Conservation (phyloP, 495 filamentous ascomycete species). For the Parachaetomium inaequale region DNA sequence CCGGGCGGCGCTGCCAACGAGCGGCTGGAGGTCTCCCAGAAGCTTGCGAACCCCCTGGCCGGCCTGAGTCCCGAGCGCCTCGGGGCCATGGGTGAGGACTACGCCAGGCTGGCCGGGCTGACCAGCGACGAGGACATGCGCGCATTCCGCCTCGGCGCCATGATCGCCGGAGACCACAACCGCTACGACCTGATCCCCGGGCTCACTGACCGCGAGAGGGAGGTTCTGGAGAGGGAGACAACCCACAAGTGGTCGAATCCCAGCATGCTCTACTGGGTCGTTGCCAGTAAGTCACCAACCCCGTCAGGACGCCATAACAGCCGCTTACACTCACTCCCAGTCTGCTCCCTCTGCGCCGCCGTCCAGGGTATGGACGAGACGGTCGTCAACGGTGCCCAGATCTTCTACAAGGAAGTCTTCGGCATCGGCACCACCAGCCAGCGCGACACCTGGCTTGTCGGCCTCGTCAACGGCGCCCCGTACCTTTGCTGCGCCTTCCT, state of each 20-base stretch:
- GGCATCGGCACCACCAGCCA: conserved; percentile 47
- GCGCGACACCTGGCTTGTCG: conserved; percentile 49
- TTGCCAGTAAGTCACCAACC: conserved; percentile 45
- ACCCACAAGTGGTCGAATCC: conserved; percentile 73
- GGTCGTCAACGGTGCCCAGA: conserved; percentile 69
- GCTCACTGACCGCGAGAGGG: conserved; percentile 54
- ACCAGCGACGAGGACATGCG: conserved; percentile 61
- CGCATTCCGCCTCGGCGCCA: conserved; percentile 69
- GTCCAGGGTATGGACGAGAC: conserved; percentile 73
- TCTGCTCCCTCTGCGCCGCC: conserved; percentile 68
- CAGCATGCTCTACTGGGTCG: conserved; percentile 59
- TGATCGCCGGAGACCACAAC: conserved; percentile 49
- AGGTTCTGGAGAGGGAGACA: conserved; percentile 59
- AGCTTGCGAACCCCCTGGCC: conserved; percentile 66
- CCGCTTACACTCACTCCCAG: background rate
- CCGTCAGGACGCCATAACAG: too few species aligned
- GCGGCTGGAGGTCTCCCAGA: conserved; percentile 33
- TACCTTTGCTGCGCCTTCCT: conserved; percentile 49
- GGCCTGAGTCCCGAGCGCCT: conserved; percentile 59
- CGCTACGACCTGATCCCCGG: conserved; percentile 52
- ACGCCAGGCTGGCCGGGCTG: conserved; percentile 60
- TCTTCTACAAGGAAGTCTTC: conserved; percentile 55
- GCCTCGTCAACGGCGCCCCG: conserved; percentile 49
- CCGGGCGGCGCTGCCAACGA: conserved; percentile 4
- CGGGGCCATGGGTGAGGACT: conserved; percentile 59